Conservation (phyloP, 1,139 yeast genomes). For the Yarrowia galli region DNA sequence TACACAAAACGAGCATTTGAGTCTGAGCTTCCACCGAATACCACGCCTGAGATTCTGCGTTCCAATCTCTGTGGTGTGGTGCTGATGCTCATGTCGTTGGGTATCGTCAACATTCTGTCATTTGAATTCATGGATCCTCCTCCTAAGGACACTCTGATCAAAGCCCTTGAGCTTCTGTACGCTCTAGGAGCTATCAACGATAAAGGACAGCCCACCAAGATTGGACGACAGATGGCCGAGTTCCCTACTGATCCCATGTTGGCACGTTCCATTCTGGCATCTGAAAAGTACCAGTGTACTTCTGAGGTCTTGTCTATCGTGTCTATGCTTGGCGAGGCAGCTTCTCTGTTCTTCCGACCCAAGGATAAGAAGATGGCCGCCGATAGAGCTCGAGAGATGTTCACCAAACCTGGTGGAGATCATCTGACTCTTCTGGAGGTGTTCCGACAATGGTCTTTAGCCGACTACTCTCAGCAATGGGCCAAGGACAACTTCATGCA, state of each 20-base stretch:
- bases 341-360: slow-evolving; percentile 74
- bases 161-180: slow-evolving; percentile 79
- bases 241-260: slow-evolving; percentile 93
- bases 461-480: slow-evolving; percentile 80
- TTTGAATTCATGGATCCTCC: slow-evolving; percentile 94
- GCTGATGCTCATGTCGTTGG: slow-evolving; percentile 75
- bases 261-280: slow-evolving; percentile 73
- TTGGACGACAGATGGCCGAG: slow-evolving; percentile 88
- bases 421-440: slow-evolving; percentile 77
- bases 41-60: slow-evolving; percentile 88
- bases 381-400: slow-evolving; percentile 64
- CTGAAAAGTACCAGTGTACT: slow-evolving; percentile 65
- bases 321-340: slow-evolving; percentile 84
- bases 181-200: slow-evolving; percentile 87
- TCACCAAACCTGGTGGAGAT: slow-evolving; percentile 71
- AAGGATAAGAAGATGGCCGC: slow-evolving; percentile 73
- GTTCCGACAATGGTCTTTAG: slow-evolving; percentile 77
- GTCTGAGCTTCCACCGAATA: slow-evolving; percentile 76
- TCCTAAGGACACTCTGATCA: slow-evolving; percentile 70
- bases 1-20: slow-evolving; percentile 87
- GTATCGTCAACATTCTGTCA: slow-evolving; percentile 78
- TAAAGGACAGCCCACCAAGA: slow-evolving; percentile 75
- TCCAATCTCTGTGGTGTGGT: slow-evolving; percentile 82
- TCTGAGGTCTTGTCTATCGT: slow-evolving; percentile 73
- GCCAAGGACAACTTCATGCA: slow-evolving; percentile 86